Percentiles rank a stretch among this genome's conserved stretches.
Evolutionary conservation across 441 rosid genomes (phyloP).

Genomic region (Populus trichocarpa): DNA sequence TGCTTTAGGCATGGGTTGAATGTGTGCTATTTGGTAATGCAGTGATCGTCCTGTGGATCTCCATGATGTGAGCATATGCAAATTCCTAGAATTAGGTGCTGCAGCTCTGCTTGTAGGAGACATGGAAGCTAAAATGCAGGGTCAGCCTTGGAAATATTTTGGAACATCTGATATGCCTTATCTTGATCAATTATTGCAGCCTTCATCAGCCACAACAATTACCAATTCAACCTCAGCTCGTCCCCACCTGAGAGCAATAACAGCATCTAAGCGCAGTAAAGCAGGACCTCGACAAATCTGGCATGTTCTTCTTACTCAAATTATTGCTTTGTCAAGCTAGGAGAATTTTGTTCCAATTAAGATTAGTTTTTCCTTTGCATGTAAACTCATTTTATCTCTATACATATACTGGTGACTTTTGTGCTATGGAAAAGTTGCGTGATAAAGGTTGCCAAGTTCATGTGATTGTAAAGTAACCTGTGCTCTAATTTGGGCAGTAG

Average conservation of each 20-base stretch:
- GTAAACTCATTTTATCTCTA: background rate
- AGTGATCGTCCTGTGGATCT: slow-evolving; percentile 65
- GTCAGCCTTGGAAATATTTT: slow-evolving; percentile 90
- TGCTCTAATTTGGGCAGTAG: background rate
- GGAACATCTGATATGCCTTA: slow-evolving; percentile 93
- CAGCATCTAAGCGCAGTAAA: slow-evolving; percentile 86
- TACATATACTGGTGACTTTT: background rate
- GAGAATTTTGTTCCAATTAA: slow-evolving; percentile 17
- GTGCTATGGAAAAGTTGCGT: background rate
- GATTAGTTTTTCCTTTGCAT: background rate
- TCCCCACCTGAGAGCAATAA: slow-evolving; percentile 83
- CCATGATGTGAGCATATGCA: slow-evolving; percentile 67
- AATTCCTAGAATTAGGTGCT: slow-evolving; percentile 92
- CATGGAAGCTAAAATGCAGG: slow-evolving; percentile 91
- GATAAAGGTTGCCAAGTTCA: background rate
- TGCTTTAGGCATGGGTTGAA: slow-evolving; percentile 10
- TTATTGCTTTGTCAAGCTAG: slow-evolving; percentile 22
- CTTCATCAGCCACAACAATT: slow-evolving; percentile 73
- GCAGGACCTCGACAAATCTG: slow-evolving; percentile 80
- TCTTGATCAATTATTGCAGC: slow-evolving; percentile 94
- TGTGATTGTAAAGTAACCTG: slow-evolving; percentile 2
- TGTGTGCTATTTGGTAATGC: slow-evolving; percentile 22
- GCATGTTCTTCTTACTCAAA: slow-evolving; percentile 37
- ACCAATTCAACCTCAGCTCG: slow-evolving; percentile 73
- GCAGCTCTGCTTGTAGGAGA: slow-evolving; percentile 97